Conservation (phyloP, 2,329 filamentous ascomycete species). For the Coniella vitis region DNA sequence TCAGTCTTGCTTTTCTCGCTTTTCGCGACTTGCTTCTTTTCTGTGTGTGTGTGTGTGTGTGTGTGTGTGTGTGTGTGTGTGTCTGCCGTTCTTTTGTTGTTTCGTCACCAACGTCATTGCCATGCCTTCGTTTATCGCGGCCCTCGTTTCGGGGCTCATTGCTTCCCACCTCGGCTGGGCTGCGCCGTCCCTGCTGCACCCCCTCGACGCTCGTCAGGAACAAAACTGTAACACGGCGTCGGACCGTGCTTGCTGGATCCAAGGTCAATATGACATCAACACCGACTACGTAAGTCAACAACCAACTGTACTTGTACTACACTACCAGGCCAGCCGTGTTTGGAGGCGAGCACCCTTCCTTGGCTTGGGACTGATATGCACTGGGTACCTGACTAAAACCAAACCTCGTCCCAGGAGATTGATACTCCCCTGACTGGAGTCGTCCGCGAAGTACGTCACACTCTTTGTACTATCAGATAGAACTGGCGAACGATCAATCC, state of each 20-base stretch:
- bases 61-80: no score
- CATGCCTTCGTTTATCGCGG: no score
- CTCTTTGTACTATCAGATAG: no score
- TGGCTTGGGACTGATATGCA: no score
- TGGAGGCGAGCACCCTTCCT: not conserved
- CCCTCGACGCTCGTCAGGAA: slow-evolving; percentile 6
- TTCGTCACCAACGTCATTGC: no score
- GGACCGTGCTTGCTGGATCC: slow-evolving; percentile 24
- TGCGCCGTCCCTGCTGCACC: slow-evolving; percentile 5
- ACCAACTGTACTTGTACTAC: no score
- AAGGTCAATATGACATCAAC: slow-evolving; percentile 22
- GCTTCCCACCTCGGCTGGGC: slow-evolving; percentile 4
- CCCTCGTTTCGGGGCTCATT: slow-evolving; percentile 11
- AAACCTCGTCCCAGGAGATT: slow-evolving; percentile 12
- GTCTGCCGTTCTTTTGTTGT: no score
- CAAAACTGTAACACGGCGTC: slow-evolving; percentile 21
- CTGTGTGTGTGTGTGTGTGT: no score
- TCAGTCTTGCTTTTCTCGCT: no score
- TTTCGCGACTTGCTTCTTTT: no score
- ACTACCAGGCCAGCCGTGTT: no score
- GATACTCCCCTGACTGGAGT: slow-evolving; percentile 21
- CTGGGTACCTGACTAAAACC: not conserved
- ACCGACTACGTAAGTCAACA: slow-evolving; percentile 23
- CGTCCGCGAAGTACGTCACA: slow-evolving; percentile 16
- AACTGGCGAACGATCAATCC: not conserved